These are phyloP conservation scores for Euphrasia confusa DNA, from an alignment of 257 asterid species.

Conservation along the genomic window DNA sequence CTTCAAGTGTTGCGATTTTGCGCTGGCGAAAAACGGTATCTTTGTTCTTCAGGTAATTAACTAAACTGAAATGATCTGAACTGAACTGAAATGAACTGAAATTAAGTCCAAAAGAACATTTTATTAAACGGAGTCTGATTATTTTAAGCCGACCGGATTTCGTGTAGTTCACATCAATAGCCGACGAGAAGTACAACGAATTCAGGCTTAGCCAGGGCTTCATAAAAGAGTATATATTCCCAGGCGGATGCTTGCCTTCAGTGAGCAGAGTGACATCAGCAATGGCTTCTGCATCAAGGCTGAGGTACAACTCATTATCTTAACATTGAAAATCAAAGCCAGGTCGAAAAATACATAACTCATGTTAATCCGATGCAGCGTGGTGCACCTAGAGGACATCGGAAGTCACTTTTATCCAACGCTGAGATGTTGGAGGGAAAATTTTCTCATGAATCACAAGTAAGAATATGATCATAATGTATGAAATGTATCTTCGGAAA, in stretches of 20 bases:
- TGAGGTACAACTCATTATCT: constrained; percentile 27
- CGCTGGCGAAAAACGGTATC: constrained; percentile 48
- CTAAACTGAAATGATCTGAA: too few relatives aligned
- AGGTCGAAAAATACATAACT: too few relatives aligned
- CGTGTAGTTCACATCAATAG: constrained; percentile 1
- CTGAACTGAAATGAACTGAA: too few relatives aligned
- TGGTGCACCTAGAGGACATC: constrained; percentile 52
- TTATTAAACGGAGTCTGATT: too few relatives aligned
- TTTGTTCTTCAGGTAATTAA: constrained; percentile 55
- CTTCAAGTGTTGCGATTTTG: constrained; percentile 43
- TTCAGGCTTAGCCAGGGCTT: constrained; percentile 56
- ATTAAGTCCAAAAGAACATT: too few relatives aligned
- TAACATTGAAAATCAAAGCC: too few relatives aligned
- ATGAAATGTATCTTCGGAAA: too few relatives aligned
- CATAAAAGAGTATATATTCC: constrained; percentile 57
- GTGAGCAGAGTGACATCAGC: constrained; percentile 51
- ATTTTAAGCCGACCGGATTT: too few relatives aligned
- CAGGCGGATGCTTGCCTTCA: constrained; percentile 63
- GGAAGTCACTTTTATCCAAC: constrained; percentile 58
- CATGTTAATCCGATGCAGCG: constrained; percentile 26
- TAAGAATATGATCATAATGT: constrained; percentile 7
- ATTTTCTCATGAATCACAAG: constrained; percentile 43
- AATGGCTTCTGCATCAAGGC: constrained; percentile 50
- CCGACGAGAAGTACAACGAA: constrained; percentile 26
- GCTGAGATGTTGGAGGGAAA: constrained; percentile 48